Conservation (phyloP, 23 red algal species). For the Pyropia haitanensis region DNA sequence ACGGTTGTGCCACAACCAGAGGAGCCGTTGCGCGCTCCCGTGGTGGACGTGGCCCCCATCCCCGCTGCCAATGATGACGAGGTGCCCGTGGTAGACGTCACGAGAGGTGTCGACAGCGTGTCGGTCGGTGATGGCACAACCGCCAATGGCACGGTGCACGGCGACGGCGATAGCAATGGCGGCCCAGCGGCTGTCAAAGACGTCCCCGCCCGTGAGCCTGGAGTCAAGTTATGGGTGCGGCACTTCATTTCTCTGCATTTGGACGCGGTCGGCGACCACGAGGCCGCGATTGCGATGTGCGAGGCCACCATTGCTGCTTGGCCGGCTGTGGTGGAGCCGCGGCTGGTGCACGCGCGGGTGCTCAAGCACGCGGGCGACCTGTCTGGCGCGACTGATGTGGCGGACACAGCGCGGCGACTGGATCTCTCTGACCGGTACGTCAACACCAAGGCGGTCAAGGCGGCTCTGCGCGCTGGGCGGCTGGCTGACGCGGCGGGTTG, state of each 20-base stretch:
- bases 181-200: not conserved
- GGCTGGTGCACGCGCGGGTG: conserved; percentile 57
- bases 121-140: too few relatives aligned
- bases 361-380: conserved; percentile 76
- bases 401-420: conserved; percentile 59
- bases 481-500: conserved; percentile 47
- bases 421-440: conserved; percentile 88
- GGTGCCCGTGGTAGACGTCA: too few relatives aligned
- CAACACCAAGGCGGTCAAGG: conserved; percentile 70
- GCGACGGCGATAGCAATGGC: not conserved
- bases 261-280: conserved; percentile 29
- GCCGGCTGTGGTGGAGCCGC: conserved; percentile 54
- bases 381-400: conserved; percentile 39
- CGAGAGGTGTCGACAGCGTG: too few relatives aligned
- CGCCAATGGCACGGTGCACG: too few relatives aligned
- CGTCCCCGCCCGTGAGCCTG: not conserved
- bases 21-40: too few relatives aligned
- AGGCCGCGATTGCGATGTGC: conserved; percentile 38
- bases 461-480: conserved; percentile 48
- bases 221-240: conserved; percentile 41
- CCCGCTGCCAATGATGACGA: too few relatives aligned
- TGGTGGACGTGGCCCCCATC: too few relatives aligned
- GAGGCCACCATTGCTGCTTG: conserved; percentile 48
- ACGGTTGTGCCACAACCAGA: not conserved
- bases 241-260: conserved; percentile 87